Percentiles rank a stretch among this genome's conserved stretches.
phyloP scores from a whole-genome alignment of 2,329 filamentous ascomycete genomes.

The Akanthomyces uredinophilus region DNA sequence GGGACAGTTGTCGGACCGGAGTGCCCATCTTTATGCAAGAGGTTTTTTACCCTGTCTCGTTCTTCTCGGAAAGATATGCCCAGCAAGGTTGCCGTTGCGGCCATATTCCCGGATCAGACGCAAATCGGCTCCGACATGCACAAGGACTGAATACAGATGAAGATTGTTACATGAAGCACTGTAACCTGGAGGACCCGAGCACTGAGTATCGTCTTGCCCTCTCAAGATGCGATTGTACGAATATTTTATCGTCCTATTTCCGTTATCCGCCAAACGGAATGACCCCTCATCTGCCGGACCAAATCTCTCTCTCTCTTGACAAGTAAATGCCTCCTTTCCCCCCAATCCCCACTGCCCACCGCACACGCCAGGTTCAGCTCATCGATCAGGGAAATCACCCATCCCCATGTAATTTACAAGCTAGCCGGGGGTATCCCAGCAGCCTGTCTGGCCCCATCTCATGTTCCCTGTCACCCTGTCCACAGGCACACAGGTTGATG shows the following conservation, averaged over 20 bases:
- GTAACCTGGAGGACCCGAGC: too few relatives aligned
- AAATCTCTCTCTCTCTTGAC: background rate
- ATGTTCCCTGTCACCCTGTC: background rate
- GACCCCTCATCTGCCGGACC: background rate
- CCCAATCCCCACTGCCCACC: background rate
- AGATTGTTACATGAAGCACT: too few relatives aligned
- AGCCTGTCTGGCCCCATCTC: background rate
- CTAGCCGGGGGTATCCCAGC: conserved; percentile 1
- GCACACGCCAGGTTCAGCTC: conserved; percentile 5
- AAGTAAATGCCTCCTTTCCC: conserved; percentile 3
- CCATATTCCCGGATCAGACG: background rate
- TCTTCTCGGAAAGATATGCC: background rate
- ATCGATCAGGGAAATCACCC: conserved; percentile 9
- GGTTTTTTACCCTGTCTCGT: background rate
- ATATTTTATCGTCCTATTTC: background rate
- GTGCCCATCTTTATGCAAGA: background rate
- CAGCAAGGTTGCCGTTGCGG: background rate
- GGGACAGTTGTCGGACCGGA: conserved; percentile 1
- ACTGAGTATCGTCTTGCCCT: too few relatives aligned
- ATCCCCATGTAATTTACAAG: background rate
- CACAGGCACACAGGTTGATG: background rate
- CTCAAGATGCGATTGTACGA: too few relatives aligned
- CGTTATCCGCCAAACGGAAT: background rate
- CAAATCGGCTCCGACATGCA: background rate
- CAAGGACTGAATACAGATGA: background rate